Percentiles rank a stretch among this genome's conserved stretches.
These are phyloP conservation scores for Jatropha multifida DNA, from an alignment of 441 rosid genomes.

Conservation along the genomic window DNA sequence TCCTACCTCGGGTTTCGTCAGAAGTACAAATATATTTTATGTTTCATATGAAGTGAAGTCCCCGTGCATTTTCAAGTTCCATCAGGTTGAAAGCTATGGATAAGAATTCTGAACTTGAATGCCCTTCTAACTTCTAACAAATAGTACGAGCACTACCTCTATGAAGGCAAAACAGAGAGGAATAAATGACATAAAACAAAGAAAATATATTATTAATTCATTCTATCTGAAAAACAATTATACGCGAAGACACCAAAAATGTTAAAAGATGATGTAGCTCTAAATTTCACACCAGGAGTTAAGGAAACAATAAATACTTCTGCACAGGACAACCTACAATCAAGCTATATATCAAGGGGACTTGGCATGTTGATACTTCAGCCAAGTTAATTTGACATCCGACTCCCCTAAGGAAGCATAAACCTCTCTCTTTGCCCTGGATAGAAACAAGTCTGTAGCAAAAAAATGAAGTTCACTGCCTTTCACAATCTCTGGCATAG, in stretches of 20 bases:
- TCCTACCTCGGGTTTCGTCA: too few species aligned
- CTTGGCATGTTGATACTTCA: slow-evolving; percentile 12
- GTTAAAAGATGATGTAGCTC: neutral
- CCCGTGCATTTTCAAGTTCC: too few species aligned
- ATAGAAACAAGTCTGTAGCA: slow-evolving; percentile 16
- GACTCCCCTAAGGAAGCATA: slow-evolving; percentile 6
- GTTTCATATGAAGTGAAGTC: too few species aligned
- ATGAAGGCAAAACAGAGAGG: too few species aligned
- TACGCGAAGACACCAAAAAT: neutral
- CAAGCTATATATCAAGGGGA: slow-evolving; percentile 7
- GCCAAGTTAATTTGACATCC: slow-evolving; percentile 9
- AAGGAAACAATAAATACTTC: neutral
- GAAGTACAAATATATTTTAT: too few species aligned
- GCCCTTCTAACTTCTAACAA: too few species aligned
- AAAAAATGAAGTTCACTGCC: slow-evolving; percentile 20
- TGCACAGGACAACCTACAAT: neutral
- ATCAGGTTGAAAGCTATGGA: too few species aligned
- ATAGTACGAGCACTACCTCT: too few species aligned
- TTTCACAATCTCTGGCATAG: slow-evolving; percentile 15
- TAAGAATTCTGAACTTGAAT: too few species aligned
- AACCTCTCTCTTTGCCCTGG: slow-evolving; percentile 13
- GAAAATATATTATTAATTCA: neutral
- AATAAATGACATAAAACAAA: too few species aligned
- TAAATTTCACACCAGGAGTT: neutral
- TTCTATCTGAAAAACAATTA: neutral